These are phyloP conservation scores for Kernera saxatilis DNA, from an alignment of 345 rosid species.

Conservation along the genomic window DNA sequence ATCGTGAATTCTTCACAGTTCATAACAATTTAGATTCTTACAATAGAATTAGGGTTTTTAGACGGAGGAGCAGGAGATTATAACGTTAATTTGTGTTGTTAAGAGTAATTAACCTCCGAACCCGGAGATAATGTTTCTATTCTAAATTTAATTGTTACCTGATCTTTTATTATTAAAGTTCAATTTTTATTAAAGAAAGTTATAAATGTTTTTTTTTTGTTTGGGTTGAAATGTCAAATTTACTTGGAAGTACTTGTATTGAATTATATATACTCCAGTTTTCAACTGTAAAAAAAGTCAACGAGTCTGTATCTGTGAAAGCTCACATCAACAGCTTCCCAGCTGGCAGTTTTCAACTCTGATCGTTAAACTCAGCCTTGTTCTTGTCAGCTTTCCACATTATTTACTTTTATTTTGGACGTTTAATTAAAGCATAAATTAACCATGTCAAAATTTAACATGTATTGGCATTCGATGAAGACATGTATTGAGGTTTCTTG, in stretches of 20 bases:
- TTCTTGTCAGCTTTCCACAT: constrained; percentile 18
- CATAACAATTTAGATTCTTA: constrained; percentile 6
- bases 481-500: background rate
- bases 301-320: constrained; percentile 23
- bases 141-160: background rate
- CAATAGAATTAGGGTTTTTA: background rate
- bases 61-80: background rate
- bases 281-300: constrained; percentile 8
- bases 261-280: background rate
- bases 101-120: background rate
- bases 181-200: background rate
- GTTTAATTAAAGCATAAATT: background rate
- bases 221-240: background rate
- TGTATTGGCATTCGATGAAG: background rate
- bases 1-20: constrained; percentile 32
- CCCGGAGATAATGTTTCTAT: background rate
- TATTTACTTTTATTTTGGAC: background rate
- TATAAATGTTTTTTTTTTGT: background rate
- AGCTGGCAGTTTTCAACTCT: constrained; percentile 23
- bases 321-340: constrained; percentile 20
- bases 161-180: background rate
- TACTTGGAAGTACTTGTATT: background rate
- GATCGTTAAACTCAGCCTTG: constrained; percentile 13
- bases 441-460: background rate
- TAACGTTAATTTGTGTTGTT: background rate